Conservation (phyloP, 1,139 yeast genomes). For the Yamadazyma mexicana region DNA sequence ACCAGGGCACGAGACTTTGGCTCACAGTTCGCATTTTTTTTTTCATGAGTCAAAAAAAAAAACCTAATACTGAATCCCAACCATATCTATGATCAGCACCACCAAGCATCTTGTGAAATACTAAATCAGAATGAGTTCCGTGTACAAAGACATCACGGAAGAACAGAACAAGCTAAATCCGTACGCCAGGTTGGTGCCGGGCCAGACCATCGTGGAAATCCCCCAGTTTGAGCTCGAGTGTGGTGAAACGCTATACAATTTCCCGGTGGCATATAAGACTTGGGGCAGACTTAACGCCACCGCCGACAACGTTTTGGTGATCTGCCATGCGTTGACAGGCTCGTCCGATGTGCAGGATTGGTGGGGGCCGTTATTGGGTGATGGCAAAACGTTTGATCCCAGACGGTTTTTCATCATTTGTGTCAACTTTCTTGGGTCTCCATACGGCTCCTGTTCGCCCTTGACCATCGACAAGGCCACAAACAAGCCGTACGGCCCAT, state of each 20-base stretch:
- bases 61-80: not conserved
- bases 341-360: slow-evolving; percentile 94
- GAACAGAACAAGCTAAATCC: slow-evolving; percentile 58
- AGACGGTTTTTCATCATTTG: slow-evolving; percentile 82
- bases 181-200: slow-evolving; percentile 71
- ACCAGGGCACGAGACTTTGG: not conserved
- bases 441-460: slow-evolving; percentile 95
- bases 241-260: slow-evolving; percentile 68
- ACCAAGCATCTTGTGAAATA: slow-evolving; percentile 18
- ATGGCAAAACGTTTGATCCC: slow-evolving; percentile 87
- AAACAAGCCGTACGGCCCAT: slow-evolving; percentile 83
- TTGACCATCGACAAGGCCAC: slow-evolving; percentile 73
- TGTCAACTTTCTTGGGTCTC: slow-evolving; percentile 88
- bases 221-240: slow-evolving; percentile 79
- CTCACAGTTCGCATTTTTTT: no score
- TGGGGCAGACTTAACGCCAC: slow-evolving; percentile 81
- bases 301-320: slow-evolving; percentile 74
- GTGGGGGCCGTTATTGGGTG: slow-evolving; percentile 97
- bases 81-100: slow-evolving; percentile 12
- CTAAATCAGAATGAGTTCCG: slow-evolving; percentile 6
- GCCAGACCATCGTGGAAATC: slow-evolving; percentile 78
- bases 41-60: slow-evolving; percentile 2
- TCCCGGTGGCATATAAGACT: slow-evolving; percentile 93
- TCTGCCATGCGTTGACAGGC: slow-evolving; percentile 95
- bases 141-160: slow-evolving; percentile 41